Conservation (phyloP, 140 eudicot genomes). For the Flaveria floridana region DNA sequence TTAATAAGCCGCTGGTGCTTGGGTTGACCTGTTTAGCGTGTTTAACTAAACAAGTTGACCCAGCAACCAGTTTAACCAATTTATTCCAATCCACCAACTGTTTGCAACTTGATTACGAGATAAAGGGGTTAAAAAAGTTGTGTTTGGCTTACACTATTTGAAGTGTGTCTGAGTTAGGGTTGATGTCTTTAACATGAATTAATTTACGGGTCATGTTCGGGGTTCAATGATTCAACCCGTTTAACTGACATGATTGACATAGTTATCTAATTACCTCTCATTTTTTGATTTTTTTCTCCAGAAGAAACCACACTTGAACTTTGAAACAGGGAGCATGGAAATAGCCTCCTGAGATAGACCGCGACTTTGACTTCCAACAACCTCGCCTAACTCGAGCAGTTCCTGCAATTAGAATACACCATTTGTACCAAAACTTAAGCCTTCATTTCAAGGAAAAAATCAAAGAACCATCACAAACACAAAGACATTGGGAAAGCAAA, state of each 20-base stretch:
- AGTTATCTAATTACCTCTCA: conserved; percentile 54
- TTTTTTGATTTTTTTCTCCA: conserved; percentile 59
- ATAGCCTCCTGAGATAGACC: conserved; percentile 78
- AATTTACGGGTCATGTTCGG: not conserved
- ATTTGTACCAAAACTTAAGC: conserved; percentile 18
- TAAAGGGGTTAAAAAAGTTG: not conserved
- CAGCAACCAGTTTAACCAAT: not conserved
- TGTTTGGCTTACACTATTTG: not conserved
- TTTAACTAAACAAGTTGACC: not conserved
- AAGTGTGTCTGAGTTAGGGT: not conserved
- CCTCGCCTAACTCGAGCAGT: conserved; percentile 85
- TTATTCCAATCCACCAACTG: not conserved
- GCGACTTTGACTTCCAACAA: conserved; percentile 95
- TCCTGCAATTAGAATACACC: conserved; percentile 48
- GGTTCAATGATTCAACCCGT: not conserved
- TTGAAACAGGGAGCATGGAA: conserved; percentile 71
- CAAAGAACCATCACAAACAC: not conserved
- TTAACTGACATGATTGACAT: not conserved
- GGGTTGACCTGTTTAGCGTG: not conserved
- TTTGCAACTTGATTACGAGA: not conserved
- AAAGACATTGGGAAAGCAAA: not conserved
- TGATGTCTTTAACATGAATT: not conserved
- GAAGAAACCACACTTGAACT: conserved; percentile 71
- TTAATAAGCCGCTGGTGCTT: not conserved
- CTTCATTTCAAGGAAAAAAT: not conserved